Base-by-base conservation (phyloP, 176 grass and related monocot genomes). In the Carex pumila region DNA sequence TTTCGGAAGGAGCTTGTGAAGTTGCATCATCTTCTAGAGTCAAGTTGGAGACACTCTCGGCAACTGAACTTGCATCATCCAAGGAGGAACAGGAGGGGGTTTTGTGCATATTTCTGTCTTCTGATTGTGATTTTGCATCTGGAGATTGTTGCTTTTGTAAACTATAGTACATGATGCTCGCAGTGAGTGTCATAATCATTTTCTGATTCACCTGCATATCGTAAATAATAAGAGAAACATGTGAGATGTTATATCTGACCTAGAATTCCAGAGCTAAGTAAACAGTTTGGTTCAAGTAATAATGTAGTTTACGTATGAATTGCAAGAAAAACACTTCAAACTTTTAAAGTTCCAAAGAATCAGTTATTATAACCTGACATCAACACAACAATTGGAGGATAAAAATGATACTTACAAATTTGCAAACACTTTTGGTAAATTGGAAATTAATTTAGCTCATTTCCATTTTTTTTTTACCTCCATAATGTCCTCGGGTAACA, bases 91-190 rank as follows among this genome's bases (percentile, higher is more conserved):
- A 83, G 1, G 81, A 83, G 62, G 81, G 60, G 14, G 62, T 83
- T 83, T 83, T 83, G 22, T 69, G 81, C 88, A 94, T 71, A 84
- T 87, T 84, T 52, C 88, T 90, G 55, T 82, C 79, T 18, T 98
- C 95, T 15, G 89, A 87, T 58, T 80, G 88, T 83, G 66, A 81
- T 89, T 91, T 89, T 60, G 86, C 81, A 61, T 80, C 68, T 69
- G 88, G 79, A 60, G 87, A 88, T 14, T 91, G 87, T 34, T 91
- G 87, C 72, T 86, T 94, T 73, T 92, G 87, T 84, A 98, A 83
- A 76, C 96, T 92, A 89, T 92, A 98, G 39, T 92, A 93, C 96
- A 98, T 98, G 53, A 98, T 90, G 85, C 96, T 95, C 6, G 96
- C 96, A 31, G 96, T 95, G 29, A 98, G 91, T 50, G 96, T 91